Evolutionary conservation across 208 protist species (phyloP), one percentile per base, ranked within the genome.

Genomic region (Leishmania mexicana): DNA sequence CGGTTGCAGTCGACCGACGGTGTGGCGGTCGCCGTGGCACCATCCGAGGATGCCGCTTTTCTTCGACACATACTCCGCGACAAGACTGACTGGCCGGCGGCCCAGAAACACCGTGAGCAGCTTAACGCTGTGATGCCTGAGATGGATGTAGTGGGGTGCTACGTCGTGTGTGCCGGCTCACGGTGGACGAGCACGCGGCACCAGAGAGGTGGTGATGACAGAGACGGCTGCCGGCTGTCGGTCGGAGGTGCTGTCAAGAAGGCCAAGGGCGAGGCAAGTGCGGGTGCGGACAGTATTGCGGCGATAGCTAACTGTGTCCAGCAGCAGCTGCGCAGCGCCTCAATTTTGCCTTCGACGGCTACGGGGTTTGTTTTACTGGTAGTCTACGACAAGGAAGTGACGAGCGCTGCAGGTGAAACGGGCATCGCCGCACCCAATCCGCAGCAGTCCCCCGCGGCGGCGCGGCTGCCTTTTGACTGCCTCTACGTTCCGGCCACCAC

Each of bases 141-240:
- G 76, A 80, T 87, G 40, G 47, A 65, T 8, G 83, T 95, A 17
- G 87, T 96, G 2, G 94, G 94, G 28, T 96, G 91, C 88, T 97
- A 97, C 81, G 76, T 88, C 2, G 85, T 90, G 47, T 91, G 68
- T 82, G 84, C 72, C 31, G 68, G 57, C 35, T 57, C 31, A n/a
- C 74, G 75, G n/a, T 31, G 45, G 28, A 74, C 45, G 42, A 53
- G 42, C 42, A 74, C 54, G 54, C 31, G 24, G 57, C 31, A 8
- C 54, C 53, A 31, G 51, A 35, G 15, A 1, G 54, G 45, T 42
- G 62, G 31, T 40, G 45, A 35, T 57, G 40, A 45, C 42, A 70
- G 31, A 54, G 58, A 38, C 64, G 47, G 31, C 62, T 7, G 35
- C 31, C 28, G 1, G 60, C 35, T 24, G 57, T 24, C 54, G 17